A percentile compares a stretch with the other conserved stretches of the same genome.
phyloP scores from a whole-genome alignment of 2,329 filamentous ascomycete species.

The Stachybotrys chartarum region DNA sequence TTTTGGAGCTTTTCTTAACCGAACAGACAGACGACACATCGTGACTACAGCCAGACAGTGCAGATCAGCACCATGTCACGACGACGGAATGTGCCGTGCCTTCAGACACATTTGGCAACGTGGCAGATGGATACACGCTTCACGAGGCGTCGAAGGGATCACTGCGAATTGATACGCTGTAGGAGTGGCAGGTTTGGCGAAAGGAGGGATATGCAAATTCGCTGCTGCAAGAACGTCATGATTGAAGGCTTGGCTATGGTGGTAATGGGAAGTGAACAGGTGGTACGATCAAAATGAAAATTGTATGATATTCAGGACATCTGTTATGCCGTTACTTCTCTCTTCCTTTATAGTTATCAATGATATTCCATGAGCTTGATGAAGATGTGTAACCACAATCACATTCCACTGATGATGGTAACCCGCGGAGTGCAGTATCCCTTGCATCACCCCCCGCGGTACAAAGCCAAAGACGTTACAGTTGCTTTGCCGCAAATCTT shows the following conservation, averaged over 20 bases:
- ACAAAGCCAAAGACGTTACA: too few relatives aligned
- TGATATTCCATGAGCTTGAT: neutral
- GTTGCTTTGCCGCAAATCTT: too few relatives aligned
- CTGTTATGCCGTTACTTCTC: conserved; percentile 4
- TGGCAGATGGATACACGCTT: neutral
- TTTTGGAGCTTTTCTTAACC: conserved; percentile 17
- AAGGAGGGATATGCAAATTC: conserved; percentile 1
- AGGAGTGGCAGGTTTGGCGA: conserved; percentile 7
- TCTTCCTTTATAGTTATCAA: conserved; percentile 5
- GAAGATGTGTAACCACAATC: too few relatives aligned
- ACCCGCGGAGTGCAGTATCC: too few relatives aligned
- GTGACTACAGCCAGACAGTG: neutral
- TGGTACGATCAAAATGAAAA: conserved; percentile 16
- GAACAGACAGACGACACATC: neutral
- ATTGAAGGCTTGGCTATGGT: conserved; percentile 3
- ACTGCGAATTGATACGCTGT: conserved; percentile 5
- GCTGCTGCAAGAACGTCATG: neutral
- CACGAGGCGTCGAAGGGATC: neutral
- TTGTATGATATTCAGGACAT: conserved; percentile 16
- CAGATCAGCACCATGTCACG: neutral
- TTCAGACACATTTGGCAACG: neutral
- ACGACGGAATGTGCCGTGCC: neutral
- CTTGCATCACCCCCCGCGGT: too few relatives aligned
- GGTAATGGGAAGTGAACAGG: conserved; percentile 10
- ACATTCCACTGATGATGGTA: too few relatives aligned